Evolutionary conservation across 495 filamentous ascomycete genomes (phyloP), one percentile per base, ranked within the genome.

Genomic region (Aspergillus egyptiacus): DNA sequence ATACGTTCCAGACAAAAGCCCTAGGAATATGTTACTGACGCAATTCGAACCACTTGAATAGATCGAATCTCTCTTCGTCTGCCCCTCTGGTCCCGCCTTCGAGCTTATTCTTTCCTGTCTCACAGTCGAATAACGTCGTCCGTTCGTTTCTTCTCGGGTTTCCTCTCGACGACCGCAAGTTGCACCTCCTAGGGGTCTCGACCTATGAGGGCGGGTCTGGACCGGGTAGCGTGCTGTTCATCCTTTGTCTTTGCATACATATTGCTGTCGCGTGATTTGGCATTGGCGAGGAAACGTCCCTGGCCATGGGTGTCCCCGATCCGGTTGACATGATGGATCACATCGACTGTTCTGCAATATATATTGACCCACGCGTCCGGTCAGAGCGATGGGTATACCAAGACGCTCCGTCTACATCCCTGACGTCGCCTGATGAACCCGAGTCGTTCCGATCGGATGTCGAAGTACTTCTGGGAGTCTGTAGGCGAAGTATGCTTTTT

Each of bases 291-390:
- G 48, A 48, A 46, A 31, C 31, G 23, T 27, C 17, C 19, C 28
- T 23, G 28, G 20, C 44, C 30, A 55, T 60, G 49, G 40, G 42
- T 50, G 43, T 61, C 46, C 61, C 56, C 27, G 46, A 57, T 40
- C 48, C 51, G 14, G 22, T 31, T 40, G 54, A 57, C 54, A 73
- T 61, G 56, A 85, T 87, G 83, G 85, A 87, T 66, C 72, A 74
- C 66, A 74, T 80, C 57, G 71, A 79, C 52, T 91, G 84, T 70
- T 83, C 86, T 70, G 81, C 87, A 50, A 83, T 93, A 54, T 93
- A 90, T 63, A 86, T 93, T 50, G 86, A 93, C 69, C 83, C 83
- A 61, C 79, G 80, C 42, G 79, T 86, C 44, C 70, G 68, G 51
- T 72, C 80, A 53, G 83, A 89, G 53, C 73, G 82, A 60, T 70